These are phyloP conservation scores for Knufia petricola DNA, from an alignment of 2,329 filamentous ascomycete genomes.

Conservation along the genomic window DNA sequence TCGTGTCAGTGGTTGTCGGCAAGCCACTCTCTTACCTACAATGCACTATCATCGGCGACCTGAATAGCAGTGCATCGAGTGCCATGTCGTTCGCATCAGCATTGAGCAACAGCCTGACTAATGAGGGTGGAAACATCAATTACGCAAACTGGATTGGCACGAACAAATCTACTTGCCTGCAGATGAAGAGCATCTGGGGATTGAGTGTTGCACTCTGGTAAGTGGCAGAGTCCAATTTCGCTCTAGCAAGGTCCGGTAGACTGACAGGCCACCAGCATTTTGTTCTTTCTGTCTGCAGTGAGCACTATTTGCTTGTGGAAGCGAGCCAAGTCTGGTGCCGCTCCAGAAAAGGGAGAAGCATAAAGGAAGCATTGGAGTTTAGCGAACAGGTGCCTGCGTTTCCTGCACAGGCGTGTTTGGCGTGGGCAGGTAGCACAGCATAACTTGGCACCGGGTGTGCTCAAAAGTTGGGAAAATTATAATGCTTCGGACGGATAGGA, in stretches of 20 bases:
- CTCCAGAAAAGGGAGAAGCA: constrained; percentile 41
- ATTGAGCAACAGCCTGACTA: constrained; percentile 43
- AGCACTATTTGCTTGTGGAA: constrained; percentile 54
- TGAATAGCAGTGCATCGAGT: constrained; percentile 37
- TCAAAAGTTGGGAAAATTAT: constrained; percentile 1
- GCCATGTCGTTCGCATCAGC: constrained; percentile 47
- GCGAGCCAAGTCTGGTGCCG: constrained; percentile 40
- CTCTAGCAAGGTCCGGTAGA: no score
- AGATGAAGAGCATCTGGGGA: constrained; percentile 83
- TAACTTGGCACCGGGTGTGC: not conserved
- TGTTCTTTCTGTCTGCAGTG: constrained; percentile 56
- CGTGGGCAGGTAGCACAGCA: not conserved
- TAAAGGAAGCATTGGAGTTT: constrained; percentile 24
- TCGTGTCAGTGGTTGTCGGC: constrained; percentile 67
- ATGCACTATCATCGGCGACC: constrained; percentile 50
- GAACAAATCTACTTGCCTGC: constrained; percentile 59
- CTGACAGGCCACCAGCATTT: constrained; percentile 37
- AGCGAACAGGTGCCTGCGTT: not conserved
- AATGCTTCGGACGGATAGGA: not conserved
- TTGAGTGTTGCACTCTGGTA: constrained; percentile 67
- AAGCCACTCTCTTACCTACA: constrained; percentile 69
- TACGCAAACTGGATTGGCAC: constrained; percentile 50
- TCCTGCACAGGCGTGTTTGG: not conserved
- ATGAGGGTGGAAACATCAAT: constrained; percentile 40
- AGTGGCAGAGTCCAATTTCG: no score